A percentile compares a stretch with the other conserved stretches of the same genome.
Evolutionary conservation across 2,329 filamentous ascomycete genomes (phyloP).

Genomic region (Fusarium vanettenii): DNA sequence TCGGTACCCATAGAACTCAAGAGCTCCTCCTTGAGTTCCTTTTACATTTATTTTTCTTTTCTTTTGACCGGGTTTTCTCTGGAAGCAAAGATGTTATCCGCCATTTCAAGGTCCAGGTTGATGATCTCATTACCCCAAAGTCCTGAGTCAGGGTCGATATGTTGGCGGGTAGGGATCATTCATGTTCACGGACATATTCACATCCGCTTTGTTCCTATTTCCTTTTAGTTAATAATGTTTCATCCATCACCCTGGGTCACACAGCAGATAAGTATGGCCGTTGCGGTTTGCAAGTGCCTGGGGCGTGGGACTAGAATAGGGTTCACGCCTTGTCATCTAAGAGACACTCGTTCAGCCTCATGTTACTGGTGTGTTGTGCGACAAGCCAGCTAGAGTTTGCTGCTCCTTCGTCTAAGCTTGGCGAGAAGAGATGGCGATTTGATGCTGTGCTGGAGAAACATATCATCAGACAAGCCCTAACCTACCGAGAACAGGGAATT

Average conservation of each 20-base stretch:
- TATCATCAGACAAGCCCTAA: not conserved
- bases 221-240: too few relatives aligned
- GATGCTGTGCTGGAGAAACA: not conserved
- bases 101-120: slow-evolving; percentile 7
- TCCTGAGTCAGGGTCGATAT: too few relatives aligned
- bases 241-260: too few relatives aligned
- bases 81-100: slow-evolving; percentile 19
- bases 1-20: slow-evolving; percentile 14
- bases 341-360: not conserved
- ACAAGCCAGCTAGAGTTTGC: rapidly evolving
- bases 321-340: too few relatives aligned
- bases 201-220: too few relatives aligned
- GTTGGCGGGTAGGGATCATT: too few relatives aligned
- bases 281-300: too few relatives aligned
- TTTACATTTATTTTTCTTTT: too few relatives aligned
- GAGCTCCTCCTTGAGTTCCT: slow-evolving; percentile 18
- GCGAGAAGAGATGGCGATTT: not conserved
- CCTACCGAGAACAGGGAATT: not conserved
- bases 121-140: too few relatives aligned
- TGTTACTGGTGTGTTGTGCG: not conserved
- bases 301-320: too few relatives aligned
- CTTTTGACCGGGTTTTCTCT: slow-evolving; percentile 8
- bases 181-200: too few relatives aligned
- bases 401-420: not conserved
- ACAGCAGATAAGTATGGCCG: too few relatives aligned